Evolutionary conservation across 1,284 basidiomycete species (phyloP), one percentile per base, ranked within the genome.

Genomic region (Sporisorium graminicola): DNA sequence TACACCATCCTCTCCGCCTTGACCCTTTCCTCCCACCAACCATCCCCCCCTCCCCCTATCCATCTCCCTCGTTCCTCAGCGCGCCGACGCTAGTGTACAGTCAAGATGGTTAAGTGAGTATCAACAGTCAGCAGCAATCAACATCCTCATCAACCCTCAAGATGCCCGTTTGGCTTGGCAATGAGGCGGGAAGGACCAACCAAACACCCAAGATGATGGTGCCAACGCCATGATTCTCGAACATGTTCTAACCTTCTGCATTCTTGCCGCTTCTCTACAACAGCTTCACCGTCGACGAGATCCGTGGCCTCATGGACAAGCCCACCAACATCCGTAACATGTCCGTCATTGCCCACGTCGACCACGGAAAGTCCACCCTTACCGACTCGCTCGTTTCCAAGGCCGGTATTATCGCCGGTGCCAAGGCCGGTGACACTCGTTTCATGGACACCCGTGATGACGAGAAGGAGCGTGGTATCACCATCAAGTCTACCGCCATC

Each of bases 391-490:
- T 99, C 65, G 95, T 99, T 85, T 96, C 96, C 81, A 99, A 99
- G 90, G 97, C 97, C 78, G 97, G 97, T 91, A 99, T 99, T 87
- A 98, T 99, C 86, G 96, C 97, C 82, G 89, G 90, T 65, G 89
- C 94, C 86, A 98, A 98, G 88, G 95, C 97, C 78, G 96, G 84
- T 88, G 95, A 98, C 79, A 90, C 93, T 90, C 94, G 97, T 82
- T 98, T 96, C 87, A 99, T 94, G 79, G 96, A 99, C 88, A 99
- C 97, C 82, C 84, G 96, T 90, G 91, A 93, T 46, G 97, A 99
- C 87, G 97, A 99, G 89, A 99, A 98, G 87, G 97, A 99, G 88
- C 95, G 97, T 89, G 97, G 97, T 90, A 99, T 99, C 86, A 99
- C 97, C 71, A 99, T 99, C 90, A 99, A 99, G 89, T 99, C 97